phyloP scores from a whole-genome alignment of 768 basidiomycete genomes.

The Suillus decipiens region DNA sequence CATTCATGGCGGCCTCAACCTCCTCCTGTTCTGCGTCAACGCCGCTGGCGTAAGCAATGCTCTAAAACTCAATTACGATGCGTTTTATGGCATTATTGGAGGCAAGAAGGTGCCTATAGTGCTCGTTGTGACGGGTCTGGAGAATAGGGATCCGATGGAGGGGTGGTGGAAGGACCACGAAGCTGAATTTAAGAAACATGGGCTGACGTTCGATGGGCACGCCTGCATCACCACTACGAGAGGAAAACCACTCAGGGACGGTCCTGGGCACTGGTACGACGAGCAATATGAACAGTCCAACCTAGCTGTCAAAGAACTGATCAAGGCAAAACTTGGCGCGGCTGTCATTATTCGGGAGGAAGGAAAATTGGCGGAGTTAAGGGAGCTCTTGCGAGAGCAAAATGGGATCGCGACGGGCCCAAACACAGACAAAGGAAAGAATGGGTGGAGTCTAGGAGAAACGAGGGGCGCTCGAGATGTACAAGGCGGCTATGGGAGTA shows the following conservation, averaged over 20 bases:
- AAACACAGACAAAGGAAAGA: constrained; percentile 3
- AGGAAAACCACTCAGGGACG: constrained; percentile 11
- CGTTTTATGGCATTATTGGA: constrained; percentile 36
- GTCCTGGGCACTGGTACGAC: constrained; percentile 9
- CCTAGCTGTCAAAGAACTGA: constrained; percentile 2
- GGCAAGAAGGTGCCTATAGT: constrained; percentile 35
- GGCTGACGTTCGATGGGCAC: constrained; percentile 39
- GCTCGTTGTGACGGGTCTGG: constrained; percentile 38
- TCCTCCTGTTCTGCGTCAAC: constrained; percentile 36
- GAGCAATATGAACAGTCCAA: constrained; percentile 18
- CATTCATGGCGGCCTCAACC: constrained; percentile 32
- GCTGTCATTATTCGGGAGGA: constrained; percentile 1
- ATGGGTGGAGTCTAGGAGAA: background rate
- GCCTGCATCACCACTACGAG: constrained; percentile 42
- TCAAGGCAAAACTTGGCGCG: constrained; percentile 3
- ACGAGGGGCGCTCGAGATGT: background rate
- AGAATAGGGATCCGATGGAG: constrained; percentile 37
- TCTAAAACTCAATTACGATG: constrained; percentile 30
- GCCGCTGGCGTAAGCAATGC: constrained; percentile 30
- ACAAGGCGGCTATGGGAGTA: background rate
- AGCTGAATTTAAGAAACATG: constrained; percentile 29
- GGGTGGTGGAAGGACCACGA: constrained; percentile 42
- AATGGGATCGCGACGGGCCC: background rate
- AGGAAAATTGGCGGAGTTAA: constrained; percentile 5
- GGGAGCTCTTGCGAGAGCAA: constrained; percentile 4